Base-by-base conservation (phyloP, 306 rosid genomes). In the Macrotyloma uniflorum region DNA sequence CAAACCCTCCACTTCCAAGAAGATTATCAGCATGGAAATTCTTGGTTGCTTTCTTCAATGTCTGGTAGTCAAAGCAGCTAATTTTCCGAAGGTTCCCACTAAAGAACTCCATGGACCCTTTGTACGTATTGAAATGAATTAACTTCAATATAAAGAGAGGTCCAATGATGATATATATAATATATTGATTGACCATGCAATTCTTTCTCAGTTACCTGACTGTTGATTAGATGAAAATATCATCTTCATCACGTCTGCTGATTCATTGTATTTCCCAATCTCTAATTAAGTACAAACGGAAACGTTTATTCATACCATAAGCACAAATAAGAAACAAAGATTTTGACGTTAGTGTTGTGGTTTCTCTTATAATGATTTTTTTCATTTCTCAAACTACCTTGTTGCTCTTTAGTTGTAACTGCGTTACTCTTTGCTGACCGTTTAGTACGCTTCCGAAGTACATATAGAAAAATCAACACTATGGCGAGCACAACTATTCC, bases 1-100 rank as follows among this genome's bases (percentile, higher is more conserved):
- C 98, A 70, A 89, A 93, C 73, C 97, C 97, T 79, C 98, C 98
- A 73, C 83, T 90, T 78, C 98, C 98, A 67, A 93, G 94, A 78
- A 89, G 87, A 80, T 89, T 81, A 53, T 5, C 50, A 1, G 73
- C 72, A 75, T 75, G 74, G 55, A 93, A 93, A 59, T 87, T 88
- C 78, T 74, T 80, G 77, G 97, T 91, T 81, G 95, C 98, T 81
- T 79, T 93, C 76, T 85, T 91, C 80, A 93, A 73, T 70, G 89
- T 79, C 35, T 70, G 74, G 78, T 77, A 90, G 38, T 89, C 93
- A 43, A 93, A 91, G 70, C 80, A 78, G 54, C 71, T 81, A 50
- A 91, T 76, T 47, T 86, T 72, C 30, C 86, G 74, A 72, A 90
- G 84, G 75, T 58, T 88, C 54, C 85, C 89, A 64, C 95, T 86